phyloP scores from a whole-genome alignment of 78 protist genomes.

The Pigoraptor vietnamica region DNA sequence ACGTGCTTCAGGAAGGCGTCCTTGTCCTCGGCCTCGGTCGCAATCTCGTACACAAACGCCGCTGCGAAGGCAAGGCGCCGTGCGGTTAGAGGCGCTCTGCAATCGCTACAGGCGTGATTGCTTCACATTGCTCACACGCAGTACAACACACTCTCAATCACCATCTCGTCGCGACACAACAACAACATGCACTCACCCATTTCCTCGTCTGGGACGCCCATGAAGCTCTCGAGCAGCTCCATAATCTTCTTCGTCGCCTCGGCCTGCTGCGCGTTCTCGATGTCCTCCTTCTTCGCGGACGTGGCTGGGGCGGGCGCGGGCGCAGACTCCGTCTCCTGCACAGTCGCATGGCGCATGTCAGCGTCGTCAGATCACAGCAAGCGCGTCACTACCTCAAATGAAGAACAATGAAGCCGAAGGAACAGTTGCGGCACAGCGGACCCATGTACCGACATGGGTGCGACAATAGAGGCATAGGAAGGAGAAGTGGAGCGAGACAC shows the following conservation, averaged over 20 bases:
- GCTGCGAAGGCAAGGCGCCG: not conserved
- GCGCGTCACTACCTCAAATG: not conserved
- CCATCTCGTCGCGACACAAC: not conserved
- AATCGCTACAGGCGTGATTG: too few species aligned
- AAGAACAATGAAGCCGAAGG: not conserved
- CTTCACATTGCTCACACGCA: not conserved
- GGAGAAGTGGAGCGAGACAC: too few species aligned
- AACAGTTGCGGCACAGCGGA: too few species aligned
- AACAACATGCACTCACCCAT: not conserved
- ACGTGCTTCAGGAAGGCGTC: not conserved
- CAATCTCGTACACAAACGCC: not conserved
- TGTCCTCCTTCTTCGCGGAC: not conserved
- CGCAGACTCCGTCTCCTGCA: not conserved
- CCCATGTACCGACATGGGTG: too few species aligned
- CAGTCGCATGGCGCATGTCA: not conserved
- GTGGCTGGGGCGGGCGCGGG: not conserved
- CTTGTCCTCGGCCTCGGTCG: not conserved
- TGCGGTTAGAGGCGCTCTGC: too few species aligned
- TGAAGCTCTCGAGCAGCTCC: conserved; percentile 8
- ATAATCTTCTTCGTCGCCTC: not conserved
- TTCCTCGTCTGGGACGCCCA: conserved; percentile 2
- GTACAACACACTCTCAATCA: not conserved
- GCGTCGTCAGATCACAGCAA: too few species aligned
- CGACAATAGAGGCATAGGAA: too few species aligned
- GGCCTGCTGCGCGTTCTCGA: not conserved